Evolutionary conservation across 2,329 filamentous ascomycete genomes (phyloP), one percentile per base, ranked within the genome.

Genomic region (Neofusicoccum sp.): DNA sequence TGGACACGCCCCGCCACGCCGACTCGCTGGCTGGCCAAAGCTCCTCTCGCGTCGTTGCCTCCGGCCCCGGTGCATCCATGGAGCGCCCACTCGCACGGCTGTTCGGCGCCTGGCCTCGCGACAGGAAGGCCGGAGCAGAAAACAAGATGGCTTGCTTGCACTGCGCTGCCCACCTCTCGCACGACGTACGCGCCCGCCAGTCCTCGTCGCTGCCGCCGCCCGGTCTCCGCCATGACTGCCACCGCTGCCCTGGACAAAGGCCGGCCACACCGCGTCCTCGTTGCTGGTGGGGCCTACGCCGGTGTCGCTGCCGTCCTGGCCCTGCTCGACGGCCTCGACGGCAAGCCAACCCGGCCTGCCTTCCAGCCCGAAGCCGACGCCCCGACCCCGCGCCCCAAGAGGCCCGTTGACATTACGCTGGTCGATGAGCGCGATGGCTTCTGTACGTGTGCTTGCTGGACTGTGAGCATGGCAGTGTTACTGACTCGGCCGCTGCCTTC

Each of bases 351-450:
- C n/a, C 82, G 86, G 24, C 49, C 49, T 12, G 49, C 30, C 36
- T 40, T 30, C 34, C 28, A 40, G 12, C 76, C 78, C 75, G 81
- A 69, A 66, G 80, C 66, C 31, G 71, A 49, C 11, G 12, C 34
- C 24, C 56, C 56, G 6, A n/a, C 8, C 40, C 66, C 41, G 31
- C 70, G 63, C 20, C 76, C 78, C 45, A 79, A 77, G 26, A 78
- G 88, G 45, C 80, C 84, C 1, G 74, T 90, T 12, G 82, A 91
- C 38, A 86, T 93, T 54, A 91, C 88, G 24, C 82, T 93, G 24
- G 85, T 90, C 26, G 89, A 93, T 67, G 88, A 92, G 73, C 80
- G 88, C n/a, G 89, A 93, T 78, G 90, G 90, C n/a, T 92, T 86
- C 72, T 92, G 89, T 92, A 78, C 67, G 87, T 65, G 44, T 4